Conservation (phyloP, 257 asterid species). For the Coffea canephora region DNA sequence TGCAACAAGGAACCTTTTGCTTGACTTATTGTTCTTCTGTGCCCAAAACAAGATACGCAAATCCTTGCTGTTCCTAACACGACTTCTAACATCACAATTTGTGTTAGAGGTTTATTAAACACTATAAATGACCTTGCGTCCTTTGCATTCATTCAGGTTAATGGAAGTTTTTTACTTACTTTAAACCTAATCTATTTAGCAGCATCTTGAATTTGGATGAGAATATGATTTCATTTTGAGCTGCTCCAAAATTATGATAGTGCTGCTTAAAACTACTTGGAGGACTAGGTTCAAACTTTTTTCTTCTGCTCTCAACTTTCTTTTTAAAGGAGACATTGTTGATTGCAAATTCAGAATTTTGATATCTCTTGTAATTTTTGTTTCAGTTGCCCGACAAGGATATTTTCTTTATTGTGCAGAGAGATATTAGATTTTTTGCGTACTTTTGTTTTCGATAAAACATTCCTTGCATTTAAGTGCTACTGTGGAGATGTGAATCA, state of each 20-base stretch:
- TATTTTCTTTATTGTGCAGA: neutral
- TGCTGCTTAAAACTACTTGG: too few species aligned
- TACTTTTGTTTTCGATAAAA: neutral
- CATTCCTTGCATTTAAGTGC: neutral
- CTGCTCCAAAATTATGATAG: neutral
- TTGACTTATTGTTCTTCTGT: neutral
- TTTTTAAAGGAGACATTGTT: too few species aligned
- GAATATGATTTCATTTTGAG: neutral
- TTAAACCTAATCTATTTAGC: neutral
- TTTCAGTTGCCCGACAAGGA: neutral
- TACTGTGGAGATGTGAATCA: neutral
- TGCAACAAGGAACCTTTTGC: neutral
- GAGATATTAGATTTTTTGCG: neutral
- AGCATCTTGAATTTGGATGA: neutral
- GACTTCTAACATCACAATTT: neutral
- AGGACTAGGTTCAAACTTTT: too few species aligned
- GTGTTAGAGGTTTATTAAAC: neutral
- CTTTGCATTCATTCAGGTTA: too few species aligned
- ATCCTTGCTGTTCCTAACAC: neutral
- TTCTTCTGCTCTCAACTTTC: too few species aligned
- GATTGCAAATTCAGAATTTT: too few species aligned
- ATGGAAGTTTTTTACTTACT: too few species aligned
- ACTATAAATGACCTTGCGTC: too few species aligned
- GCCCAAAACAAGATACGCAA: neutral
- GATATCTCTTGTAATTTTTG: too few species aligned